Percentiles rank a stretch among this genome's conserved stretches.
Conservation (phyloP, 768 basidiomycete species). For the Lenzites betulinus region DNA sequence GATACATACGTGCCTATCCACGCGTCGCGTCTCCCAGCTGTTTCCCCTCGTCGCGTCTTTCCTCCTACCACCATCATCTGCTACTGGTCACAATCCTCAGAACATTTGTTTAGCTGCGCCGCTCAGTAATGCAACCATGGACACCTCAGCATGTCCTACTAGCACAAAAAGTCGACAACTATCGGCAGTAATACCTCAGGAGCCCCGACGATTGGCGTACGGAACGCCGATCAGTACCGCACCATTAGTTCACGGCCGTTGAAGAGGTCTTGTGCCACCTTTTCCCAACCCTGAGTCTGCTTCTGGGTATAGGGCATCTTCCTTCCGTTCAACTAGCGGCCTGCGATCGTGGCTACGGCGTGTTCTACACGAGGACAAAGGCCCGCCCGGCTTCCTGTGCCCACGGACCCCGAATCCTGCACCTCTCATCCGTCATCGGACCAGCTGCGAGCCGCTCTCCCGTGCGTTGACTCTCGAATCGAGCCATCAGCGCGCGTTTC, state of each 20-base stretch:
- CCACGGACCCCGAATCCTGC: conserved; percentile 1
- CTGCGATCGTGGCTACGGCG: conserved; percentile 8
- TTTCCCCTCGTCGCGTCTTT: too few species aligned
- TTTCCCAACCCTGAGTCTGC: not conserved
- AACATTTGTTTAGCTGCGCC: too few species aligned
- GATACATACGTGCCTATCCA: conserved; percentile 5
- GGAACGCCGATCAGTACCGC: not conserved
- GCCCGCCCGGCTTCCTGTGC: conserved; percentile 12
- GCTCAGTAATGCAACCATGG: too few species aligned
- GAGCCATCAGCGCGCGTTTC: conserved; percentile 9
- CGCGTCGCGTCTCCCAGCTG: conserved; percentile 14
- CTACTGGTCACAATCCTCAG: too few species aligned
- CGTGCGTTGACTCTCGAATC: not conserved
- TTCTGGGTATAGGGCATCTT: conserved; percentile 8
- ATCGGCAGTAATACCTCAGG: too few species aligned
- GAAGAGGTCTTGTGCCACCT: conserved; percentile 17
- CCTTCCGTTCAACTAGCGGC: not conserved
- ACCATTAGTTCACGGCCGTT: too few species aligned
- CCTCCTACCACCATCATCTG: too few species aligned
- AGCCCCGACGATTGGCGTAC: too few species aligned
- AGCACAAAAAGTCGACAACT: too few species aligned
- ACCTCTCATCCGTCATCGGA: not conserved
- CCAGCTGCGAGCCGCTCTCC: not conserved
- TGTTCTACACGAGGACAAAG: conserved; percentile 14
- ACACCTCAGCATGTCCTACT: too few species aligned